Evolutionary conservation across 2,329 filamentous ascomycete species (phyloP).

Genomic region (Alternaria hordeiaustralica): DNA sequence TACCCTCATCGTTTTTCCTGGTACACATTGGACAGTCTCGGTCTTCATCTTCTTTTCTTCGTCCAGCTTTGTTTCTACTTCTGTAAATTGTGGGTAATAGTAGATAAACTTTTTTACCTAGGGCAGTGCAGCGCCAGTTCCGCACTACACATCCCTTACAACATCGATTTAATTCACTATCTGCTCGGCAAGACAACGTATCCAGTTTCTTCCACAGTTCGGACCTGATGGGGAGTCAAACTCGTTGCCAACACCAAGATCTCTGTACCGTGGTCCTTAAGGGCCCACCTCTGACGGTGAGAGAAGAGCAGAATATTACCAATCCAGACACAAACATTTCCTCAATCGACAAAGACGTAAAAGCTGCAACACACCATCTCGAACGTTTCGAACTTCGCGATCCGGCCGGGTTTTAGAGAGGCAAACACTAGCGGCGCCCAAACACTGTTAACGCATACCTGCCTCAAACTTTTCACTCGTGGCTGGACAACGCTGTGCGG

Average conservation of each 20-base stretch:
- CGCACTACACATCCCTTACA: neutral
- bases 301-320: neutral
- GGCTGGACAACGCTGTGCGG: neutral
- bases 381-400: neutral
- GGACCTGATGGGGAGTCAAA: neutral
- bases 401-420: neutral
- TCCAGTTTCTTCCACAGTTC: neutral
- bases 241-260: neutral
- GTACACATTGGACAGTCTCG: neutral
- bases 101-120: neutral
- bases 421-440: neutral
- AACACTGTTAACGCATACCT: neutral
- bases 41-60: constrained; percentile 3
- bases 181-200: neutral
- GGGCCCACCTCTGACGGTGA: neutral
- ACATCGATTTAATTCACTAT: neutral
- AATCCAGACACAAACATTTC: neutral
- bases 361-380: neutral
- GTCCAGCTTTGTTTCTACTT: neutral
- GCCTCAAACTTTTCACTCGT: neutral
- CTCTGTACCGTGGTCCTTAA: neutral
- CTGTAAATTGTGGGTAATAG: neutral
- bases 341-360: neutral
- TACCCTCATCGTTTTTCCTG: constrained; percentile 22
- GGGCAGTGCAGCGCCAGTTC: neutral